Base-by-base conservation (phyloP, 495 filamentous ascomycete genomes). In the Penicillium canescens region DNA sequence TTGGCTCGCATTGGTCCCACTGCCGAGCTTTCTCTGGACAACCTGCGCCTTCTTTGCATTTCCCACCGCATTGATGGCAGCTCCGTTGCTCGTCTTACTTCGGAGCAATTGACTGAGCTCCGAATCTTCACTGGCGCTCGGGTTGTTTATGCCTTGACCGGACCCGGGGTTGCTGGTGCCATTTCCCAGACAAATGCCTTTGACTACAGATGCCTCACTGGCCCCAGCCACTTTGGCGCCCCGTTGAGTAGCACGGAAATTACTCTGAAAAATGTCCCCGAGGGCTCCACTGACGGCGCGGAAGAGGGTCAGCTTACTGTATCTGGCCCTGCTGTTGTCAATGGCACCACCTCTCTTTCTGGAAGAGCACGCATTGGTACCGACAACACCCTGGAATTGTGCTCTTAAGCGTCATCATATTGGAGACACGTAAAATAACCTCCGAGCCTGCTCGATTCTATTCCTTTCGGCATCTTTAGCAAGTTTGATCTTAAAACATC, bases 81-180 rank as follows among this genome's bases (percentile, higher is more conserved):
- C 42, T 47, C 61, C 3, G 55, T 66, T 7, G 60, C 52, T 37
- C 71, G 71, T 34, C 74, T 96, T 11, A 87, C 78, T 47, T 83
- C 86, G 2, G 65, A 78, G 24, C 83, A 85, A 23, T 73, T 98
- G 21, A 87, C 86, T 2, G 90, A 96, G 59, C 72, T 98, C 38
- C 81, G 91, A 14, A 74, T 91, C 13, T 90, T 88, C 70, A 92
- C 88, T 7, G 83, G 87, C 10, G 86, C 91, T 9, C 84, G 91
- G 33, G 77, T 96, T 42, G 78, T 95, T 18, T 96, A 96, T 71
- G 91, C 91, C 1, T 77, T 98, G 26, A 89, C 91, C 41, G 86
- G 89, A 3, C 75, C 92, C 7, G 80, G 82, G 26, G 87, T 97
- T 20, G 93, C 92, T 4, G 94, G 94, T 20, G 89, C 94, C 1